Evolutionary conservation across 2,329 filamentous ascomycete genomes (phyloP).

Genomic region (Penicillium sp.): DNA sequence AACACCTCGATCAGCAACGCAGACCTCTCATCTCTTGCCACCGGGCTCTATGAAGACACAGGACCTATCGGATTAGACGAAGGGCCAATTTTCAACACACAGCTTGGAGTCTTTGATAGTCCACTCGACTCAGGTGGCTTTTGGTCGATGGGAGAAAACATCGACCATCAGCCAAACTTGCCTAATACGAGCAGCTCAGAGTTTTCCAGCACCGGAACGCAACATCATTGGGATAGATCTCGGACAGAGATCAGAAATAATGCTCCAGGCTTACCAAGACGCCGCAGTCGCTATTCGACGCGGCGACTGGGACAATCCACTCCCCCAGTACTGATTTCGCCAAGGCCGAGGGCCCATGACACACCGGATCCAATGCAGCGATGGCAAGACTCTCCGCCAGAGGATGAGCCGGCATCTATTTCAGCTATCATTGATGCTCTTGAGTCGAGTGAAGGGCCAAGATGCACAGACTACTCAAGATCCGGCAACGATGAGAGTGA

Average conservation of each 20-base stretch:
- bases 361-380: neutral
- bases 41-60: neutral
- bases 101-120: neutral
- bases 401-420: neutral
- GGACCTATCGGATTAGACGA: neutral
- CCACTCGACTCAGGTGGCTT: neutral
- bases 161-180: neutral
- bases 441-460: neutral
- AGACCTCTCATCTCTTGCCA: too few species aligned
- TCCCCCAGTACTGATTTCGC: neutral
- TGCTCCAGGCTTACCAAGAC: neutral
- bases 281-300: neutral
- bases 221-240: neutral
- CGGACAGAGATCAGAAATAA: neutral
- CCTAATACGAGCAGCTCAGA: neutral
- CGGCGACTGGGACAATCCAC: neutral
- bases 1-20: neutral
- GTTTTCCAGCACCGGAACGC: neutral
- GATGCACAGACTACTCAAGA: neutral
- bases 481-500: neutral
- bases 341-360: neutral
- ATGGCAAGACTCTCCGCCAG: neutral
- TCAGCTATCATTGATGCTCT: neutral
- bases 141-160: neutral
- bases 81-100: neutral